Evolutionary conservation across 768 basidiomycete genomes (phyloP).

Genomic region (Dacryopinax spathularia): DNA sequence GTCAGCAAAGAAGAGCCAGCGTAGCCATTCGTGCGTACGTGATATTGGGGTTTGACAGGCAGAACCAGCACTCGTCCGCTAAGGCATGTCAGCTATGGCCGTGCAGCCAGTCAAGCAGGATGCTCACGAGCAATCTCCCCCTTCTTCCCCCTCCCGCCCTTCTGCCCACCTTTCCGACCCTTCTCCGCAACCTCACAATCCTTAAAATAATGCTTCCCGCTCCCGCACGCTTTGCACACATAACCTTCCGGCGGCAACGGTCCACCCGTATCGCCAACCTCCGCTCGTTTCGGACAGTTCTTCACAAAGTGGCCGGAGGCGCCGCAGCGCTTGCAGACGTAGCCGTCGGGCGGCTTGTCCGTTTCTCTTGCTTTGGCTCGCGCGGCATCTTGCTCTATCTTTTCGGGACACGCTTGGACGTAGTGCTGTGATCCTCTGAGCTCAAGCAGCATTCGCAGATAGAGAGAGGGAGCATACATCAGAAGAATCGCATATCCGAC

Average conservation of each 20-base stretch:
- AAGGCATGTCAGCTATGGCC: background rate
- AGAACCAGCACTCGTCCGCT: conserved; percentile 98
- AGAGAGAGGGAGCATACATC: conserved; percentile 37
- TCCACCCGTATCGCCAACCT: conserved; percentile 68
- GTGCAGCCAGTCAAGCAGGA: background rate
- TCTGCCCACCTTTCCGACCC: conserved; percentile 27
- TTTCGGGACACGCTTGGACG: conserved; percentile 50
- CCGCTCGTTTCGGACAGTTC: conserved; percentile 72
- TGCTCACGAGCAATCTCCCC: conserved; percentile 69
- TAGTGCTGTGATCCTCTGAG: conserved; percentile 41
- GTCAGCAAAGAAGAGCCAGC: background rate
- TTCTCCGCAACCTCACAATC: conserved; percentile 67
- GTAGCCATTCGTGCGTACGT: conserved; percentile 45
- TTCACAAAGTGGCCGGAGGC: conserved; percentile 71
- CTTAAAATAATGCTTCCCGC: conserved; percentile 68
- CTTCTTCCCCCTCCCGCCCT: conserved; percentile 39
- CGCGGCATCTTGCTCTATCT: conserved; percentile 10
- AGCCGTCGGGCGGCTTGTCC: conserved; percentile 63
- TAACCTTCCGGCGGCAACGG: conserved; percentile 74
- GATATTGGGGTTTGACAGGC: conserved; percentile 82
- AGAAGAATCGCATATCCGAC: conserved; percentile 57
- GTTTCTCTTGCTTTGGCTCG: conserved; percentile 29
- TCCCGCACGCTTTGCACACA: conserved; percentile 81
- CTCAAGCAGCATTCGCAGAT: background rate
- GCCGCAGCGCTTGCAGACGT: conserved; percentile 76